Base-by-base conservation (phyloP, 2,329 filamentous ascomycete genomes). In the Nothopassalora personata region DNA sequence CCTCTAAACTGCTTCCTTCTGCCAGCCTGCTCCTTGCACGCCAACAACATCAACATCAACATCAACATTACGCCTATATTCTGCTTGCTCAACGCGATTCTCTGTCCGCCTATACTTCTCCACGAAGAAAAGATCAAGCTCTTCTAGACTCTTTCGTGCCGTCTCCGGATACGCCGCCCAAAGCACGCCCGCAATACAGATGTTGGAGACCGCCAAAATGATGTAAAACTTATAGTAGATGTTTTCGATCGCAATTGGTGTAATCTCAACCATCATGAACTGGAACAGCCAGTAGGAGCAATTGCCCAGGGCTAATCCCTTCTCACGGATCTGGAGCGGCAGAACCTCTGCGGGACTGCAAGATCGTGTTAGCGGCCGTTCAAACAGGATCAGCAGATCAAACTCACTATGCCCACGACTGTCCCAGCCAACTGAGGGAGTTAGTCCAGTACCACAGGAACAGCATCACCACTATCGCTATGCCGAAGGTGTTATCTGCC, bases 91-190 rank as follows among this genome's bases (percentile, higher is more conserved):
- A 9, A 45, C 52, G 3, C 19, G 11, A 11, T 46, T 23, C 23
- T 23, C 33, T 13, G 2, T 27, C 11, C 28, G 18, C 0, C 49
- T 45, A 54, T 60, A 46, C 33, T 47, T 54, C 28, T 47, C 51
- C 43, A 43, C 54, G 19, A 60, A 60, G 36, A 57, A 68, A 70
- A 80, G 79, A 10, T 77, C 74, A 60, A 80, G 63, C 57, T 80
- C 77, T 65, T 79, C 77, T n/a, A 80, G 68, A 0, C 77, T 79
- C 8, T 73, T 63, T 31, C 72, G 66, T 53, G 69, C 60, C 28
- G 76, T 76, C 62, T 80, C 78, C 0, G 78, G 78, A 65, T 76
- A 80, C 59, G 79, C 70, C 58, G 77, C 15, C 55, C 55, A 58
- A 4, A 60, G 34, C 30, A 58, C 48, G 8, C 49, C 10, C 3